A percentile compares a stretch with the other conserved stretches of the same genome.
Conservation (phyloP, 225 moss, liverwort and hornwort genomes). For the Asterella californica region DNA sequence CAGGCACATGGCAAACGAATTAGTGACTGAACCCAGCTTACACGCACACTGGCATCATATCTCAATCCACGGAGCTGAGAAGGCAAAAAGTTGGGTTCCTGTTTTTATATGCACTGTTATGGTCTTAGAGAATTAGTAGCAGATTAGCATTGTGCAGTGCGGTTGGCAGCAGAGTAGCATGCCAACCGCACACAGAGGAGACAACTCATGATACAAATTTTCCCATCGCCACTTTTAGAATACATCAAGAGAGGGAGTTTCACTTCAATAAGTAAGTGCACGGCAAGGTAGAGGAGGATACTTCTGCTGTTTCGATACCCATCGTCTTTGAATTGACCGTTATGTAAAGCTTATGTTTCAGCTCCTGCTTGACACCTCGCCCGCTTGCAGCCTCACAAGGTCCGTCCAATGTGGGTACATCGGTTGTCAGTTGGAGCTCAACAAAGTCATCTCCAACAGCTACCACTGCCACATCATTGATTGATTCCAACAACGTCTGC, state of each 20-base stretch:
- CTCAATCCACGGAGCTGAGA: no score
- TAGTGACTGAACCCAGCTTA: no score
- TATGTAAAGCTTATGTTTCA: conserved; percentile 35
- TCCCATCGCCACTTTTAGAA: no score
- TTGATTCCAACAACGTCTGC: conserved; percentile 30
- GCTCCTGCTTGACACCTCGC: conserved; percentile 7
- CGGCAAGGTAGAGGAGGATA: not conserved
- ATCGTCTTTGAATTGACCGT: conserved; percentile 29
- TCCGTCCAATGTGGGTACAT: conserved; percentile 20
- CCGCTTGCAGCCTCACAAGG: conserved; percentile 3
- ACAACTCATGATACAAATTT: no score
- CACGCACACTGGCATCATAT: no score
- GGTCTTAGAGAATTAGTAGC: no score
- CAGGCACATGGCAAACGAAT: not conserved
- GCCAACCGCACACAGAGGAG: no score
- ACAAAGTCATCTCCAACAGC: conserved; percentile 27
- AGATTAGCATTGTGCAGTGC: no score
- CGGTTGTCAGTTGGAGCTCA: conserved; percentile 34
- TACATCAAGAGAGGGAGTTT: no score
- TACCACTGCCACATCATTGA: conserved; percentile 34
- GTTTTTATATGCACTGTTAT: no score
- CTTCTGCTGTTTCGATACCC: conserved; percentile 37
- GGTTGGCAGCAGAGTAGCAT: no score
- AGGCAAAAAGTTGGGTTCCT: no score
- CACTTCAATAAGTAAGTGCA: not conserved